Base-by-base conservation (phyloP, 768 basidiomycete genomes). In the Boletus rex-veris region DNA sequence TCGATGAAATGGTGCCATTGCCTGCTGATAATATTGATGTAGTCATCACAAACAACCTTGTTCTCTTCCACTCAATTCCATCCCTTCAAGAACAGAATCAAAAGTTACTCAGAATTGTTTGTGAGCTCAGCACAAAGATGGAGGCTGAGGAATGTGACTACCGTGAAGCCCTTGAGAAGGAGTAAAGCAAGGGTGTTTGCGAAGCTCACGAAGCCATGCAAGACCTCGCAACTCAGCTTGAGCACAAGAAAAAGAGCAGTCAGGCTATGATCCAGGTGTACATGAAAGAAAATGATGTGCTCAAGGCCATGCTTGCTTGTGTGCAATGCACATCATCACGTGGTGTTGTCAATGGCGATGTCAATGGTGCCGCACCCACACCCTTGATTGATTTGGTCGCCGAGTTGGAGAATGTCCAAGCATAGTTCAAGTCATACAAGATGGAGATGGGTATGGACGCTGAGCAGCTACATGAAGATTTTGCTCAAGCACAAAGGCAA, bases 31-130 rank as follows among this genome's bases (percentile, higher is more conserved):
- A 83, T 58, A 86, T 87, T 12, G 85, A 92, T 52, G 78, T 80
- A 2, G 83, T 98, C 57, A 95, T 98, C 69, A 87, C 90, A 15
- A 89, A 90, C 63, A 81, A 93, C 62, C 82, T 98, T n/a, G 89
- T 98, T 24, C 79, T 90, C 33, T 98, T 93, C 83, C 79, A 79
- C 41, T 88, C 85, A 0, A 80, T 98, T 48, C 78, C 81, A 14
- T 76, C 80, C 12, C 74, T 99, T n/a, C 94, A 98, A 64, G 81
- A 85, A 39, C 94, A 96, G 73, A 98, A 98, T 67, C 88, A 91
- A 75, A 89, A 88, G 61, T 73, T 98, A 21, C 75, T 98, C 44
- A 85, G 81, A 69, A 84, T 96, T 58, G 85, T 88, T 12, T 78
- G 95, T 16, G 88, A 90, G 51, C 77, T 98, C 37, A 92, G 89